Evolutionary conservation across 2,329 filamentous ascomycete genomes (phyloP), one percentile per base, ranked within the genome.

Genomic region (Fusarium newnesense): DNA sequence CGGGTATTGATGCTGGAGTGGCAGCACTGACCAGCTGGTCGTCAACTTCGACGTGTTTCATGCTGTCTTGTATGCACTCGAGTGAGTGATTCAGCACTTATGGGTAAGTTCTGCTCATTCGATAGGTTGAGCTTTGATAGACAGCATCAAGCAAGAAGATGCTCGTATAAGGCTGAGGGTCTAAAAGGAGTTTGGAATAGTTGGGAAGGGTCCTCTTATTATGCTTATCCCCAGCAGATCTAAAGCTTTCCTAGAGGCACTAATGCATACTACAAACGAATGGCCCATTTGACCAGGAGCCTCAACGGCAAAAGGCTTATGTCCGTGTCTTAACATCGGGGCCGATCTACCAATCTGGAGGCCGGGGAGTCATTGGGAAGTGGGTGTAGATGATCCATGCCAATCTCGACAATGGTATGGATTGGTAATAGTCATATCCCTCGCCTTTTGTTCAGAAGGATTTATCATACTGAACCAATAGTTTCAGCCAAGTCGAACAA

Each of bases 261-360:
- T 57, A 52, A 52, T 54, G 46, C 53, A 71, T 68, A 50, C 18
- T 44, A 56, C 37, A 44, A 36, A 53, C 32, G 39, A 54, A 40
- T 40, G 32, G 40, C 24, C n/a, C 39, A n/a, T 50, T 53, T 21
- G 21, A 16, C n/a, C 43, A 26, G 57, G 36, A 58, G 37, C 42
- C 52, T 30, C 34, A 60, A 40, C 64, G 71, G 63, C 7, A 24
- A 74, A 49, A 61, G 44, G 32, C 54, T 72, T 65, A 74, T 59
- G 34, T 74, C 71, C 71, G 71, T 32, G 46, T 69, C 47, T 44
- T 39, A 68, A 28, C 15, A 34, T 52, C 46, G 53, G 24, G 40
- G 30, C 50, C 47, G 30, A 30, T 34, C 50, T 50, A 28, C 65
- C 36, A 34, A 65, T 53, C 50, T 59, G 15, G 24, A 44, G 44